Base-by-base conservation (phyloP, 2,329 filamentous ascomycete genomes). In the Arthrobotrys entomopaga region DNA sequence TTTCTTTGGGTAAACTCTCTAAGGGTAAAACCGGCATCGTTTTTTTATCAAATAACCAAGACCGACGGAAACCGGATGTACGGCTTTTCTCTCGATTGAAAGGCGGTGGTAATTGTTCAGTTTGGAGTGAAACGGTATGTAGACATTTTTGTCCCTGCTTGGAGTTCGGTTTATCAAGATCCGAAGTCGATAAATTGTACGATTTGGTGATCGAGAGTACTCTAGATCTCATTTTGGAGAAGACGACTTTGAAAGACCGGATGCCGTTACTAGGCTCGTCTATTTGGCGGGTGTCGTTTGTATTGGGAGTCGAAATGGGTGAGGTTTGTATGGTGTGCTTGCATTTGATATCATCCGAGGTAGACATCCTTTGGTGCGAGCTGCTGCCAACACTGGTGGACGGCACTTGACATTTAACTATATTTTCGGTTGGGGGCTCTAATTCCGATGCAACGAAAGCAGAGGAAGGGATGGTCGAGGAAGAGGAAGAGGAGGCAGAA, bases 11-110 rank as follows among this genome's bases (percentile, higher is more conserved):
- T 40, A 50, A n/a, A 2, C 1, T 20, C 7, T 58, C 53, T 11
- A 59, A 19, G 20, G 34, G 22, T 20, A 59, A 29, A 46, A 54
- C 60, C 16, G 40, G 49, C 24, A 58, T 34, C 22, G 56, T 53
- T 50, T 42, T 34, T 22, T 58, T 74, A 29, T 74, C 70, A 34
- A 74, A 74, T 22, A 74, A n/a, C 70, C 70, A 74, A 16, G 70
- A 74, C 43, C 63, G 56, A 26, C 70, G 49, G 26, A 67, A 42
- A 19, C 70, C 70, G 26, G 70, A 63, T 10, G 56, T 57, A 16
- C 63, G 43, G 10, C 34, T 54, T 42, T 48, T 43, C 16, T 67
- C 70, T 64, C 63, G 70, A 40, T 40, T 40, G 19, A 40, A 59
- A 48, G 22, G 26, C 11, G 56, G 46, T 1, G 53, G 16, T 24